Evolutionary conservation across 352 stramenopile species (phyloP).

Genomic region (Phytopythium sindhum): DNA sequence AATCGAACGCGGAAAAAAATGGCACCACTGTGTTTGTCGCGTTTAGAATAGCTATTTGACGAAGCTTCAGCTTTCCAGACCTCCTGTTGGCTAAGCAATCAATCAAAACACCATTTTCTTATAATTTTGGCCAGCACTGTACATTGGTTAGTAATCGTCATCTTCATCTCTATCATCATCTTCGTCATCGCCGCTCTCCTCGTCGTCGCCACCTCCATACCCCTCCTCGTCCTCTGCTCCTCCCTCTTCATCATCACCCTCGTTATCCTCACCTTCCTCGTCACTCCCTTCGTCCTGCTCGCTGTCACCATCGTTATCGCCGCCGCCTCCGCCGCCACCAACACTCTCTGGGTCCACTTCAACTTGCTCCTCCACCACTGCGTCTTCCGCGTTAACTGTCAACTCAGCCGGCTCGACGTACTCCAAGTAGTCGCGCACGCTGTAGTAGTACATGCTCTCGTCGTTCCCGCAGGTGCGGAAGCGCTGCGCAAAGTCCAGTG

Average conservation of each 20-base stretch:
- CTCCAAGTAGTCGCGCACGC: conserved; percentile 60
- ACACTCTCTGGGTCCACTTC: conserved; percentile 12
- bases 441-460: conserved; percentile 37
- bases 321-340: conserved; percentile 14
- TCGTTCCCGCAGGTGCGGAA: conserved; percentile 8
- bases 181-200: conserved; percentile 9
- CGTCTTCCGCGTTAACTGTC: conserved; percentile 10
- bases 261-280: conserved; percentile 6
- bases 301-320: conserved; percentile 21
- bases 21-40: no score
- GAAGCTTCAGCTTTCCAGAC: no score
- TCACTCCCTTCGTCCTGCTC: neutral
- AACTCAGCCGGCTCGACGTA: conserved; percentile 25
- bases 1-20: no score
- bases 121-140: no score
- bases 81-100: no score
- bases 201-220: conserved; percentile 12
- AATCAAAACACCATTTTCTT: no score
- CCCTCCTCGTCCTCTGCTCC: conserved; percentile 1
- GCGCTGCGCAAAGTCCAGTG: conserved; percentile 25
- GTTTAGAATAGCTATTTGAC: no score
- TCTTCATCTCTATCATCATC: conserved; percentile 10
- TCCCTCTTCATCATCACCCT: neutral
- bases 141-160: conserved; percentile 7
- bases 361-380: conserved; percentile 13